Conservation (phyloP, 257 asterid species). For the Echites panduratus region DNA sequence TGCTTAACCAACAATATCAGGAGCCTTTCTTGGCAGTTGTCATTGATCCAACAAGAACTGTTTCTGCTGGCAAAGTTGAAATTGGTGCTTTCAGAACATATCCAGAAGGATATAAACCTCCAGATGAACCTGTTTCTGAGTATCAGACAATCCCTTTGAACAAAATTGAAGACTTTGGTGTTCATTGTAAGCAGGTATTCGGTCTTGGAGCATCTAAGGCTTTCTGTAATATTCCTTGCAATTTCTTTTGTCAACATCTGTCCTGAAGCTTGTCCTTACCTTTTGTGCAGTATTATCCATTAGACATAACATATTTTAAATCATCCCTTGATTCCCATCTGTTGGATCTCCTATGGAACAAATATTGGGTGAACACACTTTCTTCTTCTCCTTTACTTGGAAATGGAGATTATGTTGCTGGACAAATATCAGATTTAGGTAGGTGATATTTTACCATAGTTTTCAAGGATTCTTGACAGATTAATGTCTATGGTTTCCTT, state of each 20-base stretch:
- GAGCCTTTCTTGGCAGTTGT: conserved; percentile 98
- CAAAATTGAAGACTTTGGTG: conserved; percentile 97
- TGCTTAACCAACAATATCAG: conserved; percentile 94
- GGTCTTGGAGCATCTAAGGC: not conserved
- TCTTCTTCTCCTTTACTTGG: conserved; percentile 99
- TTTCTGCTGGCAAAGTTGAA: conserved; percentile 97
- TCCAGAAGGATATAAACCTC: conserved; percentile 93
- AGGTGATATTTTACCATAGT: conserved; percentile 14
- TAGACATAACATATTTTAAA: conserved; percentile 95
- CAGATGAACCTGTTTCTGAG: conserved; percentile 93
- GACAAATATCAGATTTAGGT: conserved; percentile 96
- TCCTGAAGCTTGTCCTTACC: not conserved
- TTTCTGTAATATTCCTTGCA: not conserved
- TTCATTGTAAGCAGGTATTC: conserved; percentile 93
- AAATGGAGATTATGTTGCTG: conserved; percentile 96
- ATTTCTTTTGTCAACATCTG: not conserved
- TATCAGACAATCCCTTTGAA: conserved; percentile 95
- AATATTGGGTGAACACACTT: conserved; percentile 98
- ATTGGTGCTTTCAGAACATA: conserved; percentile 97
- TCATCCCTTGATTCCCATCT: conserved; percentile 89
- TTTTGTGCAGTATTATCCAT: conserved; percentile 68
- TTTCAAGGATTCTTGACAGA: not conserved
- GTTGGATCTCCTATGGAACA: conserved; percentile 91
- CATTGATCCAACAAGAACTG: conserved; percentile 96
- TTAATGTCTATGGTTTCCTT: not conserved